A percentile compares a stretch with the other conserved stretches of the same genome.
Evolutionary conservation across 257 asterid species (phyloP).

Genomic region (Cynanchum wilfordii): DNA sequence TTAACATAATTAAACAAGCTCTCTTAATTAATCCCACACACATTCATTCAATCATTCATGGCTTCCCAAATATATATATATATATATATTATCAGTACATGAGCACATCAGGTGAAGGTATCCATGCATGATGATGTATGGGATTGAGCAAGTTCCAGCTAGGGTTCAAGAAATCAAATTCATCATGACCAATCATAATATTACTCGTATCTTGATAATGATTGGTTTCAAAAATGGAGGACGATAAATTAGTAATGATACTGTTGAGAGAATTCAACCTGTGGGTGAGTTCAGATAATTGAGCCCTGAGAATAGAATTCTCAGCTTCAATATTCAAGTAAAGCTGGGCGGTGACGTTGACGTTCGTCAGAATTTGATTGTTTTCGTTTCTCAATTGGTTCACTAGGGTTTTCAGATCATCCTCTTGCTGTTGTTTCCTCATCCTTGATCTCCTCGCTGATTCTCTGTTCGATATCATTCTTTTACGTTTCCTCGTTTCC

Average conservation of each 20-base stretch:
- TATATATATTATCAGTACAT: constrained; percentile 27
- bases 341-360: constrained; percentile 19
- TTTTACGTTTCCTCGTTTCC: constrained; percentile 28
- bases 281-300: constrained; percentile 31
- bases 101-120: constrained; percentile 41
- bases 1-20: neutral
- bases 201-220: too few relatives aligned
- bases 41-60: too few relatives aligned
- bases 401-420: constrained; percentile 21
- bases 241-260: constrained; percentile 18
- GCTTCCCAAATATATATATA: too few relatives aligned
- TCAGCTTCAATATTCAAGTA: constrained; percentile 27
- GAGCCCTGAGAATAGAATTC: constrained; percentile 31
- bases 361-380: constrained; percentile 21
- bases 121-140: constrained; percentile 48
- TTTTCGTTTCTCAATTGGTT: constrained; percentile 25
- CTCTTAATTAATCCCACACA: neutral
- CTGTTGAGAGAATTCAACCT: constrained; percentile 46
- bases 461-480: constrained; percentile 37
- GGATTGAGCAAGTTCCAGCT: constrained; percentile 38
- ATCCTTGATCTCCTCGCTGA: constrained; percentile 37
- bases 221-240: too few relatives aligned
- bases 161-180: constrained; percentile 47
- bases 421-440: constrained; percentile 31
- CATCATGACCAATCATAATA: constrained; percentile 16